phyloP scores from a whole-genome alignment of 306 rosid species.

The Trifolium dubium region DNA sequence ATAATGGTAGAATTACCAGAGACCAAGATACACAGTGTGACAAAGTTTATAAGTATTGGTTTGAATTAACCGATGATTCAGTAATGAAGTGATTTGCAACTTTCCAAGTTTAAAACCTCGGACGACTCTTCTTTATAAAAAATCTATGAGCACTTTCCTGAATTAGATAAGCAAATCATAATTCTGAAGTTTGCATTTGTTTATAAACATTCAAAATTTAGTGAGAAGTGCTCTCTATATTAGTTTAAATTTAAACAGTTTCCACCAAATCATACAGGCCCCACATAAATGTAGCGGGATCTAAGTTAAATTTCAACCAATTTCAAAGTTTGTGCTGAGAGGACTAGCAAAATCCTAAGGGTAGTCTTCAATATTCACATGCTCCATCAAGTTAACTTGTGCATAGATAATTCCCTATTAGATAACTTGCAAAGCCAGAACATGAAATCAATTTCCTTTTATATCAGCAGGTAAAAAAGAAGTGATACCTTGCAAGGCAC shows the following conservation, averaged over 20 bases:
- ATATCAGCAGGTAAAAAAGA: slow-evolving; percentile 35
- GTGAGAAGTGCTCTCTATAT: no score
- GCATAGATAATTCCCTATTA: not conserved
- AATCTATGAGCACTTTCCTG: not conserved
- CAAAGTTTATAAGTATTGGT: not conserved
- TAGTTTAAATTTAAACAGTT: no score
- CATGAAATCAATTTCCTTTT: slow-evolving; percentile 10
- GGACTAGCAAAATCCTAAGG: not conserved
- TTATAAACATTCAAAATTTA: not conserved
- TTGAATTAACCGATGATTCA: no score
- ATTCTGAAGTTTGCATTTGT: not conserved
- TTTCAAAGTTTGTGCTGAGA: no score
- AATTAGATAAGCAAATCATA: no score
- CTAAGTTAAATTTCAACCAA: no score
- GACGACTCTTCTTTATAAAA: no score
- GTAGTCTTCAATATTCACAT: not conserved
- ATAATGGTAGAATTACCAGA: no score
- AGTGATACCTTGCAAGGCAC: slow-evolving; percentile 80
- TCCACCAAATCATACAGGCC: no score
- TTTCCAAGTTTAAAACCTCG: not conserved
- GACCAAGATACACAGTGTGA: no score
- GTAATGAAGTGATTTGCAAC: not conserved
- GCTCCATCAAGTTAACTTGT: not conserved
- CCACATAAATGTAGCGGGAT: no score
- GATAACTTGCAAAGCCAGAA: slow-evolving; percentile 11